A percentile compares a stretch with the other conserved stretches of the same genome.
Conservation (phyloP, 1,284 basidiomycete genomes). For the Cutaneotrichosporon mucoides region DNA sequence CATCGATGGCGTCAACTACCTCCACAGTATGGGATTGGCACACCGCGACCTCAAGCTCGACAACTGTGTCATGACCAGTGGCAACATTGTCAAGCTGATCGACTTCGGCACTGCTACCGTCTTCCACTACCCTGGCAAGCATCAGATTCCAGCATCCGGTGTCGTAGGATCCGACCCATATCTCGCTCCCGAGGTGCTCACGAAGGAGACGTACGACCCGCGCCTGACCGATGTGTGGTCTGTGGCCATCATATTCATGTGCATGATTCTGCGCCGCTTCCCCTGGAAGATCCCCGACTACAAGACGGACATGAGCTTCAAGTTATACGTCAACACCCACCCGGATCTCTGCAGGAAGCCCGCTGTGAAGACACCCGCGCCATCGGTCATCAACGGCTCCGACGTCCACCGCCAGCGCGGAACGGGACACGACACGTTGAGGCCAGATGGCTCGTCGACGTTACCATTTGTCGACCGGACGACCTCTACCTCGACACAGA, state of each 20-base stretch:
- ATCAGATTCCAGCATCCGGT: conserved; percentile 74
- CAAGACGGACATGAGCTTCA: conserved; percentile 87
- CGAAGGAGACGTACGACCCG: conserved; percentile 78
- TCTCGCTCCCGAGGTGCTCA: conserved; percentile 94
- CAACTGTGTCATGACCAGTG: conserved; percentile 96
- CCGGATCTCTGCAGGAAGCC: conserved; percentile 67
- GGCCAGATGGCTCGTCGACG: conserved; percentile 38
- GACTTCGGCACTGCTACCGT: conserved; percentile 99
- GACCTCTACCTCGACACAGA: conserved; percentile 26
- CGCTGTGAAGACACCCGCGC: conserved; percentile 40
- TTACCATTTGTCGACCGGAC: conserved; percentile 36
- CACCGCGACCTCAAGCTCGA: conserved; percentile 99
- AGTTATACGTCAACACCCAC: conserved; percentile 85
- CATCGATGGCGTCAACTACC: conserved; percentile 94
- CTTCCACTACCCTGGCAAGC: conserved; percentile 94
- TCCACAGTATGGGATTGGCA: conserved; percentile 94
- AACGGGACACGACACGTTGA: conserved; percentile 26
- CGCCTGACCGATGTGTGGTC: conserved; percentile 98
- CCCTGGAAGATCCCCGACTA: conserved; percentile 98
- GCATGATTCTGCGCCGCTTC: conserved; percentile 97
- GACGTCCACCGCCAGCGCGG: conserved; percentile 12
- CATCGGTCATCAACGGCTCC: conserved; percentile 36
- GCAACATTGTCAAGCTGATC: conserved; percentile 96
- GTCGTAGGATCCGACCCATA: conserved; percentile 98
- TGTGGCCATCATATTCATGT: conserved; percentile 97